These are phyloP conservation scores for Kwoniella dendrophila DNA, from an alignment of 768 basidiomycete species.

Conservation along the genomic window DNA sequence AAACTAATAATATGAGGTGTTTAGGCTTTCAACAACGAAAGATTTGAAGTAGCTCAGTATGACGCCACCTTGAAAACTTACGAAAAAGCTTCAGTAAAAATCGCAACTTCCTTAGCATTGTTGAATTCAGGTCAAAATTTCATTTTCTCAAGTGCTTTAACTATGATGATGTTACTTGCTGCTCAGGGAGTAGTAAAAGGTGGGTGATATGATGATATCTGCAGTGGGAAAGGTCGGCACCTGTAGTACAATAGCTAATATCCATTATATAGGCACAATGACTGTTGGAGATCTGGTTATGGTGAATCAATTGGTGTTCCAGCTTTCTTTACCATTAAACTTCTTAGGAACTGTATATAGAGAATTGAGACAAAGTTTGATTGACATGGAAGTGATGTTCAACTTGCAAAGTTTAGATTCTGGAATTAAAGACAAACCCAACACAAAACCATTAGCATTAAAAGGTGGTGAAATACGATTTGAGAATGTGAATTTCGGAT, in stretches of 20 bases:
- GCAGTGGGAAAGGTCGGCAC: no score
- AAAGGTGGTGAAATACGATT: conserved; percentile 87
- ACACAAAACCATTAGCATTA: conserved; percentile 69
- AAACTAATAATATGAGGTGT: no score
- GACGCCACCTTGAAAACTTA: conserved; percentile 83
- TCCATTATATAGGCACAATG: conserved; percentile 75
- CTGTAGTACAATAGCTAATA: no score
- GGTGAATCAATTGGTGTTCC: conserved; percentile 98
- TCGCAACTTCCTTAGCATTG: conserved; percentile 88
- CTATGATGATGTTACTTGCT: conserved; percentile 92
- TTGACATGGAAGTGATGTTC: conserved; percentile 96
- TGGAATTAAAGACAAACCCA: conserved; percentile 70
- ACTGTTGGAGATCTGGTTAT: conserved; percentile 97
- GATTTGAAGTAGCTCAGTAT: conserved; percentile 85
- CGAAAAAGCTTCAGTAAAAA: conserved; percentile 89
- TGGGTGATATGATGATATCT: no score
- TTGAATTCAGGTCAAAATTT: conserved; percentile 96
- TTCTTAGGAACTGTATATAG: conserved; percentile 96
- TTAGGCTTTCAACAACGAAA: conserved; percentile 98
- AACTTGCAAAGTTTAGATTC: conserved; percentile 81
- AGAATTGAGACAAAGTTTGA: conserved; percentile 89
- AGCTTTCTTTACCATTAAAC: conserved; percentile 91
- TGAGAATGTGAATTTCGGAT: conserved; percentile 87
- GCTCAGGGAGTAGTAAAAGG: conserved; percentile 92
- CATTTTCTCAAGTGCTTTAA: conserved; percentile 92